A percentile compares a stretch with the other conserved stretches of the same genome.
Conservation (phyloP, 106 monocot species). For the Dendrobium catenatum region DNA sequence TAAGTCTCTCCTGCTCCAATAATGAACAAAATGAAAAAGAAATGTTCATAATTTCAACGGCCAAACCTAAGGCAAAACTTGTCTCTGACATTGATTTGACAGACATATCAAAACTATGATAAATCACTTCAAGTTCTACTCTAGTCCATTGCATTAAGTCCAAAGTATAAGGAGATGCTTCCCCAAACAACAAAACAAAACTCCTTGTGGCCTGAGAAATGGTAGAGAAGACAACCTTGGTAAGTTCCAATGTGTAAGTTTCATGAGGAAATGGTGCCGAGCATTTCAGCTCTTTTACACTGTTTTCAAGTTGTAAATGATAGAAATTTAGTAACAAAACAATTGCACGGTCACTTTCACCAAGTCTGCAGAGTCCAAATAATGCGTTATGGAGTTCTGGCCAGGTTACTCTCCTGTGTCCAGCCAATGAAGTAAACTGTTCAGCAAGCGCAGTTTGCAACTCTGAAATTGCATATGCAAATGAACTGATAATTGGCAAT, state of each 20-base stretch:
- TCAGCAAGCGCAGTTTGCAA: slow-evolving; percentile 22
- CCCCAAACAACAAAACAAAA: slow-evolving; percentile 26
- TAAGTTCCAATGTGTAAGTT: slow-evolving; percentile 24
- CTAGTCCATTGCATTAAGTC: slow-evolving; percentile 32
- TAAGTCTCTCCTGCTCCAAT: slow-evolving; percentile 13
- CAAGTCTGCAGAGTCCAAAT: slow-evolving; percentile 29
- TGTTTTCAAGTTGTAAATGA: slow-evolving; percentile 11
- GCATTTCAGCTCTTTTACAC: slow-evolving; percentile 14
- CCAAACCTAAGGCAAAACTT: slow-evolving; percentile 25
- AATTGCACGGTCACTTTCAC: slow-evolving; percentile 30
- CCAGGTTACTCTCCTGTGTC: slow-evolving; percentile 26
- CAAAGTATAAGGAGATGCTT: slow-evolving; percentile 21
- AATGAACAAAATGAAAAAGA: slow-evolving; percentile 31
- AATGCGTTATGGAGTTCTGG: slow-evolving; percentile 31
- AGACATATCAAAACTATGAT: slow-evolving; percentile 18
- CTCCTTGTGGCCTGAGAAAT: slow-evolving; percentile 31
- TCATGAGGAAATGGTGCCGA: slow-evolving; percentile 9
- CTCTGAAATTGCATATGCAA: slow-evolving; percentile 21
- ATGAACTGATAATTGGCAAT: slow-evolving; percentile 14
- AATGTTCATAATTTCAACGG: slow-evolving; percentile 20
- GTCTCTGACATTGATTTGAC: slow-evolving; percentile 23
- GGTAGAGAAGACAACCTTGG: slow-evolving; percentile 27
- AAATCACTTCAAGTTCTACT: slow-evolving; percentile 34
- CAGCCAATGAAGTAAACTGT: slow-evolving; percentile 23
- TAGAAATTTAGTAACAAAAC: slow-evolving; percentile 27